Evolutionary conservation across 2,329 filamentous ascomycete species (phyloP), one percentile per base, ranked within the genome.

Genomic region (Madurella fahalii): DNA sequence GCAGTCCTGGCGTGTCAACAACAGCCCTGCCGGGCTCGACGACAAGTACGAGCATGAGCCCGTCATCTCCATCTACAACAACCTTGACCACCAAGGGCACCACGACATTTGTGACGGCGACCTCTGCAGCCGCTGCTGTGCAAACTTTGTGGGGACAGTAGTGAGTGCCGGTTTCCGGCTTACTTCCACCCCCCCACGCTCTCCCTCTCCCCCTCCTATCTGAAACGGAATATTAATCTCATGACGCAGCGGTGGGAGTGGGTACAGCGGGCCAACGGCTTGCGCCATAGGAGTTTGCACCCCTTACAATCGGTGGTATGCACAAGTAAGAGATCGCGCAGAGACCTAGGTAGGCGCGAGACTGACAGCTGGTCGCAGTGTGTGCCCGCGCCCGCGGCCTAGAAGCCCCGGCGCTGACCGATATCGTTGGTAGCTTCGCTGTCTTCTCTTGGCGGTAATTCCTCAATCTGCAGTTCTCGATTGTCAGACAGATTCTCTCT

Each of bases 231-330:
- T 25, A 25, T 25, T 25, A 25, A 25, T 25, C 4, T 25, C 25
- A 25, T 7, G 31, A 20, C 31, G 4, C 30, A 60, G 56, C 45
- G 56, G 58, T 18, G 58, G 58, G 5, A 43, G 11, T 3, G 53
- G 56, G 13, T 60, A 51, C 18, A 25, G 9, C 17, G 58, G 58
- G 5, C 47, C 49, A 16, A 46, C 45, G 9, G 18, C 15, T 20
- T 60, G 56, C 30, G 40, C 42, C 5, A 40, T 31, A 5, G 58
- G 58, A 9, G 40, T 9, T 12, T 60, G 58, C 51, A 53, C 51
- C 7, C 39, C 41, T 2, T 57, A 58, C 46, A 60, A 58, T n/a
- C 40, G 42, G 5, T n/a, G n/a, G n/a, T n/a, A n/a, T 15, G 30
- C 48, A 25, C 58, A 58, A 52, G 58, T 57, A 52, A 32, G 49